Percentiles rank a stretch among this genome's conserved stretches.
phyloP scores from a whole-genome alignment of 495 filamentous ascomycete species.

The Cercophora sp. region DNA sequence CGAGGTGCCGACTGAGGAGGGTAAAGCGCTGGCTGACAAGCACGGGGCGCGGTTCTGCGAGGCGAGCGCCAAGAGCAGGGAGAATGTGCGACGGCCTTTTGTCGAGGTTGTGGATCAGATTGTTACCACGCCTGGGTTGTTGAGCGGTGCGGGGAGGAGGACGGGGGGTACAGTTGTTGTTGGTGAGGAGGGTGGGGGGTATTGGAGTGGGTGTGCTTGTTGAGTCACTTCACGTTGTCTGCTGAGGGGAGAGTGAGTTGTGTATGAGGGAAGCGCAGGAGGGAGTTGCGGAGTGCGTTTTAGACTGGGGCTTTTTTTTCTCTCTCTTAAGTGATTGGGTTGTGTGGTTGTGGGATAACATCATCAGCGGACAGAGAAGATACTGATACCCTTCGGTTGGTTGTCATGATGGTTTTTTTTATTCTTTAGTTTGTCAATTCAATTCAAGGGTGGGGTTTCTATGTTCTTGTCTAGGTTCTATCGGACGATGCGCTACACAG shows the following conservation, averaged over 20 bases:
- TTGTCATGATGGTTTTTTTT: not conserved
- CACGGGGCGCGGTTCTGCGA: slow-evolving; percentile 52
- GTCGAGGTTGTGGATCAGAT: slow-evolving; percentile 52
- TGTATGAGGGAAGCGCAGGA: too few relatives aligned
- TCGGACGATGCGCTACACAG: not conserved
- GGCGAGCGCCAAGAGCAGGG: slow-evolving; percentile 51
- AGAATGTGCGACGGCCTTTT: slow-evolving; percentile 52
- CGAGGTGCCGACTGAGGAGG: slow-evolving; percentile 50
- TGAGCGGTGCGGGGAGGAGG: slow-evolving; percentile 28
- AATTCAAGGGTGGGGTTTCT: too few relatives aligned
- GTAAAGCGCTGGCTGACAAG: slow-evolving; percentile 44
- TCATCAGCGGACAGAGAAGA: not conserved
- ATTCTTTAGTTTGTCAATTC: too few relatives aligned
- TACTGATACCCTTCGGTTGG: slow-evolving; percentile 9
- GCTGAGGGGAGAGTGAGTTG: too few relatives aligned
- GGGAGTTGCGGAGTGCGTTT: too few relatives aligned
- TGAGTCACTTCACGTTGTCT: too few relatives aligned
- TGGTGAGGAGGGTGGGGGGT: slow-evolving; percentile 1
- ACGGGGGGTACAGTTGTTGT: slow-evolving; percentile 15
- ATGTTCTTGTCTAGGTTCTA: slow-evolving; percentile 1
- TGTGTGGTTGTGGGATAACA: not conserved
- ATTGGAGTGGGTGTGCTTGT: slow-evolving; percentile 21
- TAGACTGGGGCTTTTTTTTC: too few relatives aligned
- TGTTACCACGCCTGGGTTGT: slow-evolving; percentile 41
- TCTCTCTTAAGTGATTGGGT: not conserved